Evolutionary conservation across 805 yeast genomes (phyloP), one percentile per base, ranked within the genome.

Genomic region (Diddensiella santjacobensis): DNA sequence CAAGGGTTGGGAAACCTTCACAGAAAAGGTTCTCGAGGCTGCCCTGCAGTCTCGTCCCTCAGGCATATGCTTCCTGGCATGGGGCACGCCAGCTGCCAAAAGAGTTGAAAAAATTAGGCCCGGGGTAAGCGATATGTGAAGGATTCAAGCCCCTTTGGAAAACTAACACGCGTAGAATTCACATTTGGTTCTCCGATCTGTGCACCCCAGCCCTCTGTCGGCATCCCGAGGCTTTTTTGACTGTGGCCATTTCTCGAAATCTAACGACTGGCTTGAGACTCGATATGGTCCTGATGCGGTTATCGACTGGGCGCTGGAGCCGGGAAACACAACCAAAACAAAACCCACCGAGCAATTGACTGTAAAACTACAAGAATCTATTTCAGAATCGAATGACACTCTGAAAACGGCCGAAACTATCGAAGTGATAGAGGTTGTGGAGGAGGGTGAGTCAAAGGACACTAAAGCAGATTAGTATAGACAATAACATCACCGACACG

Each of bases 121-220:
- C 0, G 61, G 57, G 1, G 22, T 38, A 8, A 23, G 26, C 37
- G 11, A n/a, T n/a, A n/a, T n/a, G n/a, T n/a, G n/a, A n/a, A n/a
- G n/a, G n/a, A n/a, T n/a, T n/a, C 3, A 6, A 19, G 40, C 23
- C n/a, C 40, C n/a, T 22, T 10, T n/a, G n/a, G n/a, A n/a, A n/a
- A n/a, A n/a, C n/a, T 18, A 3, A 10, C 41, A 22, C 3, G 40
- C 22, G 13, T 33, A 50, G 38, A 38, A 39, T 4, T 35, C 45
- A 13, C 73, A 71, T 47, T 52, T 75, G 37, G 78, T 87, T 0
- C 67, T 93, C 22, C 77, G 75, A 52, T 74, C 88, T 0, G 97
- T 89, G 0, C 99, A 93, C 66, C 99, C 99, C 0, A 85, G 95
- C 22, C 99, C 99, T 1, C 69, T 93, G 43, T 85, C 96, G 53